phyloP scores from a whole-genome alignment of 2,329 filamentous ascomycete species.

The Bipolaris cookei region DNA sequence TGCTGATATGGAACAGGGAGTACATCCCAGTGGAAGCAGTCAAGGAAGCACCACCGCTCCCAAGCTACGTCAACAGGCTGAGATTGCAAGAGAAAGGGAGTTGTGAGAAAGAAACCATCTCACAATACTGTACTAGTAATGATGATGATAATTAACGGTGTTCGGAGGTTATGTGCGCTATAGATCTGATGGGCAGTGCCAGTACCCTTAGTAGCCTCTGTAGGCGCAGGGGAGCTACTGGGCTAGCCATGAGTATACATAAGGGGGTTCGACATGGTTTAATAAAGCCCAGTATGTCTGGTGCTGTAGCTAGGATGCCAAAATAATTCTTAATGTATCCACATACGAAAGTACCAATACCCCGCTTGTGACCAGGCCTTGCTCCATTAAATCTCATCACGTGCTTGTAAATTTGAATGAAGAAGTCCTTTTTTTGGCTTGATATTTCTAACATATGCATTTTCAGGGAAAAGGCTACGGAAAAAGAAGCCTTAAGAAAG shows the following conservation, averaged over 20 bases:
- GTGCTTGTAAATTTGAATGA: too few relatives aligned
- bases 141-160: slow-evolving; percentile 14
- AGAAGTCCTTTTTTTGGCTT: too few relatives aligned
- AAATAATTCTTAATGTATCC: too few relatives aligned
- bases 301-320: too few relatives aligned
- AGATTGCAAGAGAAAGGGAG: slow-evolving; percentile 42
- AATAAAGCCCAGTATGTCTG: too few relatives aligned
- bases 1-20: slow-evolving; percentile 72
- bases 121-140: slow-evolving; percentile 10
- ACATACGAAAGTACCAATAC: too few relatives aligned
- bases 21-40: slow-evolving; percentile 12
- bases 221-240: slow-evolving; percentile 42
- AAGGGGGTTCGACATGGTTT: too few relatives aligned
- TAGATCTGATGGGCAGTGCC: slow-evolving; percentile 26
- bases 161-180: slow-evolving; percentile 14
- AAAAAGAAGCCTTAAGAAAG: too few relatives aligned
- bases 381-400: too few relatives aligned
- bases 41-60: slow-evolving; percentile 42
- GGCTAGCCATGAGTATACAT: slow-evolving; percentile 32
- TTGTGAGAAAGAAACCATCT: slow-evolving; percentile 33
- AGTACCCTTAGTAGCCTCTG: slow-evolving; percentile 47
- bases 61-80: slow-evolving; percentile 46
- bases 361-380: too few relatives aligned
- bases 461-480: too few relatives aligned
- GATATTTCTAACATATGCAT: too few relatives aligned